Evolutionary conservation across 441 rosid genomes (phyloP).

Genomic region (Syzygium syzygioides): DNA sequence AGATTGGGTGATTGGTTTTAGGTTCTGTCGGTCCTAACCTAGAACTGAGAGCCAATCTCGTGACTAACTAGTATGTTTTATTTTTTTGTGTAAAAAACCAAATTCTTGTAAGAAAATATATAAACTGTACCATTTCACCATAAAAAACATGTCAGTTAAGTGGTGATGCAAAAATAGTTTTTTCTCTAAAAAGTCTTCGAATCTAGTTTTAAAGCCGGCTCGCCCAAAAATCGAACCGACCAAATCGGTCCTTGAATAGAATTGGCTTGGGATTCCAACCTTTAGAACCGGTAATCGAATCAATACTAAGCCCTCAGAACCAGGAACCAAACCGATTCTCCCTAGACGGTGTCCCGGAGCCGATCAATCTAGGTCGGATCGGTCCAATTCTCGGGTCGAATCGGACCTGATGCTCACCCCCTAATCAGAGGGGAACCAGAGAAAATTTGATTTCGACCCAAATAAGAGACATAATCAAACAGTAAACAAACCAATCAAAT

Average conservation of each 20-base stretch:
- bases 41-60: accelerated
- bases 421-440: accelerated
- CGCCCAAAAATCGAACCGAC: accelerated
- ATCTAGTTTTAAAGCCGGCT: not conserved
- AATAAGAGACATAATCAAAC: accelerated
- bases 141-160: not conserved
- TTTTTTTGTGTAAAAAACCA: no score
- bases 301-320: accelerated
- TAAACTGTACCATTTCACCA: not conserved
- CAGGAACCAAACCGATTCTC: accelerated
- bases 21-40: not conserved
- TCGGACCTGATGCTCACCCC: accelerated
- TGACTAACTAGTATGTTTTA: not conserved
- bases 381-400: not conserved
- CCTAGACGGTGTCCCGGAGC: not conserved
- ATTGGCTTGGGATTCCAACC: accelerated
- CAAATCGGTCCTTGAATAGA: not conserved
- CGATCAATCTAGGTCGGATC: not conserved
- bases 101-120: not conserved
- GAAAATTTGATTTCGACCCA: not conserved
- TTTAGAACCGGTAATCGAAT: not conserved
- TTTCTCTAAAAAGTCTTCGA: not conserved
- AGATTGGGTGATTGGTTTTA: not conserved
- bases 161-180: not conserved
- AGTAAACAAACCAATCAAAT: not conserved